These are phyloP conservation scores for Friedmanniomyces endolithicus DNA, from an alignment of 495 filamentous ascomycete species.

Conservation along the genomic window DNA sequence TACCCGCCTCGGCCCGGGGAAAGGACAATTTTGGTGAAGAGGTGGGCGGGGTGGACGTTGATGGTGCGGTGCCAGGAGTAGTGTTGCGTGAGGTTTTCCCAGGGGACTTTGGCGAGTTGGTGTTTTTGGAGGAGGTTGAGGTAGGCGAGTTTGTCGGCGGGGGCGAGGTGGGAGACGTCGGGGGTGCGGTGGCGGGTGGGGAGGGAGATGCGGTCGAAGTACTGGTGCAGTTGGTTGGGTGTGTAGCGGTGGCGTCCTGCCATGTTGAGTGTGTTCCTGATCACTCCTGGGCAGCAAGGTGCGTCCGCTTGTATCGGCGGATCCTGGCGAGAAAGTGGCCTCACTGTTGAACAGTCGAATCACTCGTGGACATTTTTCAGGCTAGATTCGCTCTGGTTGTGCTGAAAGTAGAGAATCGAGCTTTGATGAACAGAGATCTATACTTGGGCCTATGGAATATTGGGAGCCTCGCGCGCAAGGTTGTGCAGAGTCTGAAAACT, in stretches of 20 bases:
- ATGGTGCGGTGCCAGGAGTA: slow-evolving; percentile 42
- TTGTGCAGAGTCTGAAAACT: too few species aligned
- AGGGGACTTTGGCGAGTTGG: slow-evolving; percentile 42
- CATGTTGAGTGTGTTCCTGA: not conserved
- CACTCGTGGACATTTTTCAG: too few species aligned
- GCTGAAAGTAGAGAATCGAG: too few species aligned
- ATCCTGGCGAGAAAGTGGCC: too few species aligned
- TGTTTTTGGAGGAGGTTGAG: slow-evolving; percentile 16
- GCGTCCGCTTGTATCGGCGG: too few species aligned
- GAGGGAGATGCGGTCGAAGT: slow-evolving; percentile 23
- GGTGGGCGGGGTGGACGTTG: slow-evolving; percentile 40
- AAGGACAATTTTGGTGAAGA: slow-evolving; percentile 54
- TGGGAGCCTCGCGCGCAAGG: too few species aligned
- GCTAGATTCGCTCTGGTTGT: too few species aligned
- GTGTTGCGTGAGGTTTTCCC: slow-evolving; percentile 54
- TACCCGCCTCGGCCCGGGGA: slow-evolving; percentile 51
- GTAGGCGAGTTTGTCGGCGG: slow-evolving; percentile 1
- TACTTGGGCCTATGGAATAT: too few species aligned
- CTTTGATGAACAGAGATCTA: too few species aligned
- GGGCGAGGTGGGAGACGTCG: slow-evolving; percentile 11
- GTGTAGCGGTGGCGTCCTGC: not conserved
- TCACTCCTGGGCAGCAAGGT: too few species aligned
- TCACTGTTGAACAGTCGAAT: too few species aligned
- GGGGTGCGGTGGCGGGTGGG: slow-evolving; percentile 18
- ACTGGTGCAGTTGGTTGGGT: slow-evolving; percentile 17